phyloP scores from a whole-genome alignment of 1,284 basidiomycete species.

The Somion occarium region DNA sequence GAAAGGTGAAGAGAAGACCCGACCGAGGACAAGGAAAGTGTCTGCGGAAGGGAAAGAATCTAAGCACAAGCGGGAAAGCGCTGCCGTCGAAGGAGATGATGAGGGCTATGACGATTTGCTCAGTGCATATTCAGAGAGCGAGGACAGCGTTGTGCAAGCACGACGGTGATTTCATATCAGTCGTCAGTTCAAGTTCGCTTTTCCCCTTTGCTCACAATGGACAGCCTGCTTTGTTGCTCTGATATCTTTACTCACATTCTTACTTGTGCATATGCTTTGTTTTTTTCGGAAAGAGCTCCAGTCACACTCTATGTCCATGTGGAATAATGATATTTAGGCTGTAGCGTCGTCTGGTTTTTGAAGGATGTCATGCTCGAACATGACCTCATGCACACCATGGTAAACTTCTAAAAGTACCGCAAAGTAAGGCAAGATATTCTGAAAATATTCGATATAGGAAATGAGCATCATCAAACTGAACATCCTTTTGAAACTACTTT shows the following conservation, averaged over 20 bases:
- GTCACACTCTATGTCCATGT: not conserved
- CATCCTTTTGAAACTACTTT: slow-evolving; percentile 11
- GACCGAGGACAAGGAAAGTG: slow-evolving; percentile 26
- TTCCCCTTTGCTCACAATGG: too few relatives aligned
- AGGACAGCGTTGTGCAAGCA: slow-evolving; percentile 27
- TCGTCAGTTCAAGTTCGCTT: too few relatives aligned
- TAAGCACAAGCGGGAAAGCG: slow-evolving; percentile 46
- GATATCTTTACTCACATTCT: not conserved
- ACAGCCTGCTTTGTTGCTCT: too few relatives aligned
- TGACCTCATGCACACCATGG: slow-evolving; percentile 42
- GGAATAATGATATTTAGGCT: not conserved
- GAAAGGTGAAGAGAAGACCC: slow-evolving; percentile 25
- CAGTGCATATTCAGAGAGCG: slow-evolving; percentile 71
- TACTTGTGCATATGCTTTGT: not conserved
- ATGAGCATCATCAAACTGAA: slow-evolving; percentile 1
- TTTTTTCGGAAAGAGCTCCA: not conserved
- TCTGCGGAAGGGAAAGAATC: slow-evolving; percentile 38
- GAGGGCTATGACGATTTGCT: slow-evolving; percentile 74
- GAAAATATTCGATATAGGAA: slow-evolving; percentile 2
- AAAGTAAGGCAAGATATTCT: slow-evolving; percentile 65
- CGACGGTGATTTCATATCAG: not conserved
- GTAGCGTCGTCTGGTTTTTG: not conserved
- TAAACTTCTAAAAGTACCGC: slow-evolving; percentile 57
- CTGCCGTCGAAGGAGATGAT: slow-evolving; percentile 70
- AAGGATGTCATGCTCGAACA: slow-evolving; percentile 11